Evolutionary conservation across 192 early-diverging fungal genomes (phyloP), one percentile per base, ranked within the genome.

Genomic region (Coemansia sp.): DNA sequence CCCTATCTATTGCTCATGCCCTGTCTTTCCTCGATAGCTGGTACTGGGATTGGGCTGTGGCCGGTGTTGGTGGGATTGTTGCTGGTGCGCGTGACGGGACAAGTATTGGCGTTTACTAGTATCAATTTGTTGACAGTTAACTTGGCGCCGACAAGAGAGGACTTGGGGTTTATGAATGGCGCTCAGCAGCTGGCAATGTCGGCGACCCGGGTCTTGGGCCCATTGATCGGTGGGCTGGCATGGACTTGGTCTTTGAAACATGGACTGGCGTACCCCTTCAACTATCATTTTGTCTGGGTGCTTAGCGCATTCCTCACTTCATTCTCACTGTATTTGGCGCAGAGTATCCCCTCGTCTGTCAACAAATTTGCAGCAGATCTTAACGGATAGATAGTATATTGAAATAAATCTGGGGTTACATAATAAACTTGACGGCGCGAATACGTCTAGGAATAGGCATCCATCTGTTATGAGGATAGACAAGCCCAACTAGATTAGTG

Each of bases 191-290:
- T 82, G 21, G 69, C 69, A 1, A 59, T 75, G 59, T 69, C 69
- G 0, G 1, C 15, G 2, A 78, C 70, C 0, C 38, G 75, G 0
- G 62, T 82, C 7, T 14, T 69, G 23, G 75, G 72, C 1, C 80
- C 80, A 9, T 37, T 77, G 15, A 14, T 72, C 2, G 72, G 75
- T 0, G 80, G 76, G 1, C 7, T 25, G 6, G 39, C 68, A 8
- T 82, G 75, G 72, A 39, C 62, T 7, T 77, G 75, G 75, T 77
- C 76, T 0, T 68, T 74, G 27, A 82, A 77, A 39, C 75, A 77
- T 34, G 31, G 31, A 7, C 42, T 53, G n/a, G 66, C 69, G 10
- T 82, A 72, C 29, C 75, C 80, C 12, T 63, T 82, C 55, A 69
- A 82, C 60, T 55, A 65, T 48, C 80, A 82, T 36, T 45, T 82